phyloP scores from a whole-genome alignment of 2,329 filamentous ascomycete genomes.

The Tolypocladium cylindrosporum region DNA sequence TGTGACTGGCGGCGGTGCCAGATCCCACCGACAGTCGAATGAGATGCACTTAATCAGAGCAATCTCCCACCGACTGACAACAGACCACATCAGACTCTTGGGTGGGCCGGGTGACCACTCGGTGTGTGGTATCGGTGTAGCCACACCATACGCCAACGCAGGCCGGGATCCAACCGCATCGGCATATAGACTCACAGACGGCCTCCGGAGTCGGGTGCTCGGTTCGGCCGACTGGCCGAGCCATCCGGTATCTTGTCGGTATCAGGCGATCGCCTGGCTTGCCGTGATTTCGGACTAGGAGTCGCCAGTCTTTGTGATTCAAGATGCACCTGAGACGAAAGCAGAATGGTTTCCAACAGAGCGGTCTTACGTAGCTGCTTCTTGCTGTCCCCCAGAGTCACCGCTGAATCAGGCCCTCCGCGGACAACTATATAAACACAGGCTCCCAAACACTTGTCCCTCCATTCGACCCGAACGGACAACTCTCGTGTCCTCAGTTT shows the following conservation, averaged over 20 bases:
- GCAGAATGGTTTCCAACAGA: background rate
- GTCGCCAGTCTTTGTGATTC: background rate
- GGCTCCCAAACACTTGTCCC: background rate
- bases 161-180: background rate
- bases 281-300: background rate
- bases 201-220: background rate
- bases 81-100: background rate
- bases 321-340: background rate
- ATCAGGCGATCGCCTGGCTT: background rate
- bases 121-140: background rate
- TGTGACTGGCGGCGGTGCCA: background rate
- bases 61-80: background rate
- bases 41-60: background rate
- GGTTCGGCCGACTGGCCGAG: background rate
- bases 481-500: no score
- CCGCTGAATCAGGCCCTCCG: slow-evolving; percentile 6
- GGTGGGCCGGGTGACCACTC: no score
- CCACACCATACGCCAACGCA: background rate
- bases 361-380: background rate
- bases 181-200: background rate
- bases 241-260: background rate
- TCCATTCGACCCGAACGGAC: background rate
- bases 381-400: background rate
- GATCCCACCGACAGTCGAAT: background rate
- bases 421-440: background rate